Evolutionary conservation across 148 eudicot genomes (phyloP).

Genomic region (Linanthus parryae): DNA sequence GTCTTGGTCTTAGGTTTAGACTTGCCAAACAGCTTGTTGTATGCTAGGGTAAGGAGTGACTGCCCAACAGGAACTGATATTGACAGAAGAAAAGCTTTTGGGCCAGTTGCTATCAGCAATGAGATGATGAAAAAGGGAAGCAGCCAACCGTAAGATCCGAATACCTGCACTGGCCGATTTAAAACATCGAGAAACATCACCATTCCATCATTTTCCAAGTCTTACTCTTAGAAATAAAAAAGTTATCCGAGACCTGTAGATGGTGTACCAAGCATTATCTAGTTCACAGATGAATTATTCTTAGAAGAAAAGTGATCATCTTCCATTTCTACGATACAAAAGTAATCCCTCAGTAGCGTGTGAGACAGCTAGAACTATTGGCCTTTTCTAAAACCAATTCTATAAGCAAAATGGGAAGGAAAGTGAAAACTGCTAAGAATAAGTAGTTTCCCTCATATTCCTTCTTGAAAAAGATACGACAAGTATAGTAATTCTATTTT

Average conservation of each 20-base stretch:
- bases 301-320: too few relatives aligned
- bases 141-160: slow-evolving; percentile 59
- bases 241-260: neutral
- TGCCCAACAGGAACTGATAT: slow-evolving; percentile 47
- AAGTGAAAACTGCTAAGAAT: too few relatives aligned
- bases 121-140: slow-evolving; percentile 58
- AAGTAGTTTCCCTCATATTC: too few relatives aligned
- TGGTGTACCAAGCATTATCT: neutral
- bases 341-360: too few relatives aligned
- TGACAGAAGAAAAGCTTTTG: slow-evolving; percentile 77
- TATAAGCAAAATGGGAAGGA: too few relatives aligned
- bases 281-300: neutral
- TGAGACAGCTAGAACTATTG: too few relatives aligned
- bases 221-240: neutral
- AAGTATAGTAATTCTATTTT: too few relatives aligned
- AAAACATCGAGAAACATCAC: slow-evolving; percentile 8
- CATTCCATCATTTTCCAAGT: neutral
- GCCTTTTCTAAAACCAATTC: too few relatives aligned
- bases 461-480: too few relatives aligned
- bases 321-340: too few relatives aligned
- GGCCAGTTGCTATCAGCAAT: slow-evolving; percentile 57
- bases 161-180: slow-evolving; percentile 47
- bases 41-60: slow-evolving; percentile 44
- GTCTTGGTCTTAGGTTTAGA: slow-evolving; percentile 21
- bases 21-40: slow-evolving; percentile 34